Evolutionary conservation across 1,284 basidiomycete genomes (phyloP).

Genomic region (Ustilago cynodontis): DNA sequence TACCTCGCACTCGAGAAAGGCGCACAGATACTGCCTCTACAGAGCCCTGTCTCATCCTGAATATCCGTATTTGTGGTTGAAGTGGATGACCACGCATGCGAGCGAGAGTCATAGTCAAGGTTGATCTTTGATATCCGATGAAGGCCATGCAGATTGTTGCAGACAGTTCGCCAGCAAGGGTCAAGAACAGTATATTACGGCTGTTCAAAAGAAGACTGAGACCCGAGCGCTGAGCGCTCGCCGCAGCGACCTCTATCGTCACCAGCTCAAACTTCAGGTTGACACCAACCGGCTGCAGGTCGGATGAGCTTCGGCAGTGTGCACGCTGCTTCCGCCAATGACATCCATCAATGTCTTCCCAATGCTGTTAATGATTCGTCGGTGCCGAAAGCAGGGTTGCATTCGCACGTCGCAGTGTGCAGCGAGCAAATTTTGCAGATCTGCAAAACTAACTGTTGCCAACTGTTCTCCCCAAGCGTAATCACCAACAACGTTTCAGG

Average conservation of each 20-base stretch:
- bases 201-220: too few relatives aligned
- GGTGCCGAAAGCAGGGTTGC: background rate
- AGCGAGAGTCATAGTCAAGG: background rate
- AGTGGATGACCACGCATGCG: too few relatives aligned
- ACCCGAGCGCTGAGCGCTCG: too few relatives aligned
- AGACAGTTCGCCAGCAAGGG: too few relatives aligned
- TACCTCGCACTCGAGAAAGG: too few relatives aligned
- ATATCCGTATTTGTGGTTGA: too few relatives aligned
- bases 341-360: background rate
- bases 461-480: background rate
- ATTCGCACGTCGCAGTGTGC: background rate
- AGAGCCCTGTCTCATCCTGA: too few relatives aligned
- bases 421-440: constrained; percentile 6
- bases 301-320: constrained; percentile 5
- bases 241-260: background rate
- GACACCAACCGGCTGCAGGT: background rate
- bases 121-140: too few relatives aligned
- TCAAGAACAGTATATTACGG: too few relatives aligned
- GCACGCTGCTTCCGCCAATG: constrained; percentile 7
- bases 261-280: background rate
- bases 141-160: too few relatives aligned
- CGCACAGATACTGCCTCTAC: too few relatives aligned
- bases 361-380: background rate
- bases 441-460: background rate
- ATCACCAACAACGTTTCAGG: background rate